Evolutionary conservation across 192 early-diverging fungal genomes (phyloP).

Genomic region (Oehlia diaphana): DNA sequence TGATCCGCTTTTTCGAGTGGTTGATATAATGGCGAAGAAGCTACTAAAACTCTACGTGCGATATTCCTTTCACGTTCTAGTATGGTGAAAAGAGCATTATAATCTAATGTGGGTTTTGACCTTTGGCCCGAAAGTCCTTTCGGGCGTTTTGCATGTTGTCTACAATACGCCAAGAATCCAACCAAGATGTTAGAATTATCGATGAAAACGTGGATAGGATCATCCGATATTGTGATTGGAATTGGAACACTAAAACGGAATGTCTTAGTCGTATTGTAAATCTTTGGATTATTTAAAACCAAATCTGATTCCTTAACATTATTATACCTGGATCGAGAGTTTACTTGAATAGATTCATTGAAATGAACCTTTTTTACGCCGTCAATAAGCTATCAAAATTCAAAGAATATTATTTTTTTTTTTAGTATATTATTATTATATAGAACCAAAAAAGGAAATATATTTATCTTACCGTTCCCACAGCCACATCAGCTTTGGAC

Average conservation of each 20-base stretch:
- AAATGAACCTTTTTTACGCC: conserved; percentile 8
- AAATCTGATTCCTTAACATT: not conserved
- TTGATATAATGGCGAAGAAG: conserved; percentile 44
- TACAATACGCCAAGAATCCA: conserved; percentile 40
- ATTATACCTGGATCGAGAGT: not conserved
- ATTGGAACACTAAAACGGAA: conserved; percentile 11
- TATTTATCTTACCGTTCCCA: not conserved
- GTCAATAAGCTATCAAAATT: not conserved
- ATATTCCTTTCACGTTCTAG: conserved; percentile 33
- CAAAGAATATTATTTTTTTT: no score
- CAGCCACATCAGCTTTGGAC: not conserved
- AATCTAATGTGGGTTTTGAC: conserved; percentile 36
- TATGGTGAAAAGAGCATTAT: conserved; percentile 36
- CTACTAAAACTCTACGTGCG: conserved; percentile 41
- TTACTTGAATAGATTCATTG: not conserved
- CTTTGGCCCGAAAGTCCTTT: not conserved
- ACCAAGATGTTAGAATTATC: conserved; percentile 51
- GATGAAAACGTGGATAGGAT: conserved; percentile 40
- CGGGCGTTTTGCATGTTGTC: not conserved
- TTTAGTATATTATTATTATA: not conserved
- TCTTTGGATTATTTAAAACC: not conserved
- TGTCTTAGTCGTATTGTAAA: not conserved
- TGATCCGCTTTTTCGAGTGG: conserved; percentile 37
- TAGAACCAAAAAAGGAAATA: not conserved
- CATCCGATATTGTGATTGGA: conserved; percentile 22